phyloP scores from a whole-genome alignment of 768 basidiomycete species.

The Royoungia palumana region DNA sequence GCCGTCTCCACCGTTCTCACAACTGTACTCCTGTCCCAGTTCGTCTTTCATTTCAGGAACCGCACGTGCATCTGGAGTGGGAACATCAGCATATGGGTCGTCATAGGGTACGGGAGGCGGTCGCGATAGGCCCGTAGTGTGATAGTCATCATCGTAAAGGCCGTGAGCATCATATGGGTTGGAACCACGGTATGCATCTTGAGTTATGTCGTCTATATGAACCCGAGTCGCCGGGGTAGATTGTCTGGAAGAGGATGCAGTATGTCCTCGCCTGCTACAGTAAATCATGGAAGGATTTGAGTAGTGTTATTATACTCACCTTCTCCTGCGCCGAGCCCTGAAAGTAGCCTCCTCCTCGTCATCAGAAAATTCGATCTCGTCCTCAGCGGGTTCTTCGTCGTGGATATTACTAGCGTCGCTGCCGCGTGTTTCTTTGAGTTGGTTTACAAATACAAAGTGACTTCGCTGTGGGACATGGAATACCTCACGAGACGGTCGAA shows the following conservation, averaged over 20 bases:
- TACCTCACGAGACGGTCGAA: slow-evolving; percentile 57
- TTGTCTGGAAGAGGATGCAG: slow-evolving; percentile 52
- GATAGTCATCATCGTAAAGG: slow-evolving; percentile 65
- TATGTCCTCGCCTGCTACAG: slow-evolving; percentile 47
- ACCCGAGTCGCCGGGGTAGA: slow-evolving; percentile 53
- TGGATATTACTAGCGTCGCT: slow-evolving; percentile 93
- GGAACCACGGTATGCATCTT: slow-evolving; percentile 43
- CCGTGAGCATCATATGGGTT: slow-evolving; percentile 67
- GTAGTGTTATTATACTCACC: slow-evolving; percentile 37
- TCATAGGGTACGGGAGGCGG: slow-evolving; percentile 74
- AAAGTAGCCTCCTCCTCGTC: slow-evolving; percentile 86
- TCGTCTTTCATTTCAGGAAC: neutral
- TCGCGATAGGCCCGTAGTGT: slow-evolving; percentile 49
- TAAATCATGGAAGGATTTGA: neutral
- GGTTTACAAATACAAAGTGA: slow-evolving; percentile 76
- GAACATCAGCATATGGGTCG: slow-evolving; percentile 66
- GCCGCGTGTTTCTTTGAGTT: slow-evolving; percentile 70
- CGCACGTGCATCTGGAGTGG: slow-evolving; percentile 24
- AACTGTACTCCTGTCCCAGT: slow-evolving; percentile 22
- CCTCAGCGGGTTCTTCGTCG: slow-evolving; percentile 89
- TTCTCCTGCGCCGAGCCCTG: slow-evolving; percentile 57
- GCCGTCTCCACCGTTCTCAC: slow-evolving; percentile 16
- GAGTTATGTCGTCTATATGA: slow-evolving; percentile 53
- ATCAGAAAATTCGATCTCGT: slow-evolving; percentile 93
- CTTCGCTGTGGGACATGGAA: slow-evolving; percentile 82